Evolutionary conservation across 495 filamentous ascomycete species (phyloP).

Genomic region (Extremus antarcticus): DNA sequence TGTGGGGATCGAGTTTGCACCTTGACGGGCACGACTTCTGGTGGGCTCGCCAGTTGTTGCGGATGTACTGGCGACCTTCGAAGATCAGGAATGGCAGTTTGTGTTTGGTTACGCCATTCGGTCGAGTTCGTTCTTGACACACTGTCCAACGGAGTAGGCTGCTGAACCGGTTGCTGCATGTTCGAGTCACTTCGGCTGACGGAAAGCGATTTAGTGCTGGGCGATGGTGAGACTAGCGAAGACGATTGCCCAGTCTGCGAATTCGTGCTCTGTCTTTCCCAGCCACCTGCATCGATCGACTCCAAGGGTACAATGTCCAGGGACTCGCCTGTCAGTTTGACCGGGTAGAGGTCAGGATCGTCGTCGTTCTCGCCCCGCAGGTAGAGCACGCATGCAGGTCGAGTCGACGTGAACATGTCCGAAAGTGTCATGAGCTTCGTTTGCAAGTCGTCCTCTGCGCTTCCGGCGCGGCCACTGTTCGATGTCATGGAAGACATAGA

Average conservation of each 20-base stretch:
- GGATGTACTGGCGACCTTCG: slow-evolving; percentile 21
- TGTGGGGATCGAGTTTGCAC: slow-evolving; percentile 33
- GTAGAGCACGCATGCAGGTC: slow-evolving; percentile 72
- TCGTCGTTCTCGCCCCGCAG: slow-evolving; percentile 74
- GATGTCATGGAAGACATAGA: slow-evolving; percentile 86
- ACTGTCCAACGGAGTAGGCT: slow-evolving; percentile 25
- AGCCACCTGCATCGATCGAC: slow-evolving; percentile 43
- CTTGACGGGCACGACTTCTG: slow-evolving; percentile 40
- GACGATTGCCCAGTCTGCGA: slow-evolving; percentile 32
- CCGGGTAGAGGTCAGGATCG: slow-evolving; percentile 81
- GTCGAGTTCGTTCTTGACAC: slow-evolving; percentile 27
- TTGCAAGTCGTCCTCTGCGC: slow-evolving; percentile 80
- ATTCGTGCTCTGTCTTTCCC: slow-evolving; percentile 46
- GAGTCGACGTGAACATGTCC: slow-evolving; percentile 92
- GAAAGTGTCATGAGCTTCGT: slow-evolving; percentile 72
- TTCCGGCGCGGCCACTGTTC: slow-evolving; percentile 42
- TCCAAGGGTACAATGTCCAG: slow-evolving; percentile 48
- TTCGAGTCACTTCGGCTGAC: slow-evolving; percentile 25
- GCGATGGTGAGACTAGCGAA: slow-evolving; percentile 33
- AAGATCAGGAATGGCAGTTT: slow-evolving; percentile 40
- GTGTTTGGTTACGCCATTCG: slow-evolving; percentile 45
- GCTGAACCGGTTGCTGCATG: slow-evolving; percentile 26
- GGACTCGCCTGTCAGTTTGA: slow-evolving; percentile 59
- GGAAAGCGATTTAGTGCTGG: slow-evolving; percentile 26
- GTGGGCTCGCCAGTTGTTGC: slow-evolving; percentile 34